Evolutionary conservation across 169 alveolate genomes (phyloP).

Genomic region (Eimeria acervulina): DNA sequence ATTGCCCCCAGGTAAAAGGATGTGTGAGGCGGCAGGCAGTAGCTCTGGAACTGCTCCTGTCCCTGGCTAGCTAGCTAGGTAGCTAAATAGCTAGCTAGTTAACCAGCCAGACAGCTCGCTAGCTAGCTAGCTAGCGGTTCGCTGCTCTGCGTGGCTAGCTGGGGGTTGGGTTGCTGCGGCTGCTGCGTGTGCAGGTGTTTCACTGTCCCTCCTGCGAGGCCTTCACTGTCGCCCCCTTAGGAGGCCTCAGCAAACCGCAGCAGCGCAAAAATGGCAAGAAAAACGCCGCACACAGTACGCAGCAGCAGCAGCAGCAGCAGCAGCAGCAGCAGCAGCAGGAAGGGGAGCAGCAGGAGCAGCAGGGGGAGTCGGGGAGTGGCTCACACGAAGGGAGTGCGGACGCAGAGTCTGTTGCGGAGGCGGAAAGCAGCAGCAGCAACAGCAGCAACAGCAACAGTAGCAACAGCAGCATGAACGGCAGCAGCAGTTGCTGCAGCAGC

Average conservation of each 20-base stretch:
- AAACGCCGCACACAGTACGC: not conserved
- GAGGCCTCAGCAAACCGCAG: not conserved
- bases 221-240: conserved; percentile 25
- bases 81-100: not conserved
- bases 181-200: not conserved
- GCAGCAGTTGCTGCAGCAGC: not conserved
- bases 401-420: not conserved
- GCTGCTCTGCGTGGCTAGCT: too few species aligned
- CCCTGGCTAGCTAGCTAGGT: not conserved
- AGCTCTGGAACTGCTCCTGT: not conserved
- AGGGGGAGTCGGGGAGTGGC: not conserved
- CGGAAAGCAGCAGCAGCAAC: not conserved
- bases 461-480: not conserved
- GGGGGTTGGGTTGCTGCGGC: not conserved
- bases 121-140: not conserved
- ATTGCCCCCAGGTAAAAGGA: not conserved
- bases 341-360: not conserved
- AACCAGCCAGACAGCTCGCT: too few species aligned
- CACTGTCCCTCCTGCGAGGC: conserved; percentile 50
- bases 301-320: conserved; percentile 14
- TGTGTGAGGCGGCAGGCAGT: not conserved
- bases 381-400: not conserved
- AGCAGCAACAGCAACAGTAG: not conserved
- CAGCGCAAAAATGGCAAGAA: not conserved
- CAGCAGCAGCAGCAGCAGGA: conserved; percentile 6